Conservation (phyloP, 306 rosid genomes). For the Begonia loranthoides region DNA sequence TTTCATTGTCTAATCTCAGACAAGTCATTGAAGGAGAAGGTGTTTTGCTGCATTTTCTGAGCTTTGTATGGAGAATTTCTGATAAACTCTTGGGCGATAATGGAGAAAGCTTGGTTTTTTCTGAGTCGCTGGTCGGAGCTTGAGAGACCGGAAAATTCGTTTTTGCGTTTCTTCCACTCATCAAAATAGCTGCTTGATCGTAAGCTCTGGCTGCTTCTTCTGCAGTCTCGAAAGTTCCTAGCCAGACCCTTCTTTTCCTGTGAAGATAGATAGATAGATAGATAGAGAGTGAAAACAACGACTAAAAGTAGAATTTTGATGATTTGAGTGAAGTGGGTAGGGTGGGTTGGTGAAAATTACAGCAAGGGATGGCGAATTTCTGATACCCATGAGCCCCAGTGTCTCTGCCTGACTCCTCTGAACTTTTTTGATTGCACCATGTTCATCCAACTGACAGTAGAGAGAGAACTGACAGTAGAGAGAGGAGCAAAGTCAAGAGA, state of each 20-base stretch:
- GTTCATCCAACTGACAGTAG: neutral
- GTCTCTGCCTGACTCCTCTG: slow-evolving; percentile 45
- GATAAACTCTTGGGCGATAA: slow-evolving; percentile 30
- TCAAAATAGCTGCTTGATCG: slow-evolving; percentile 33
- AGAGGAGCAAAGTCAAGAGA: slow-evolving; percentile 4
- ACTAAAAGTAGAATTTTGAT: neutral
- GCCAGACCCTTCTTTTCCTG: slow-evolving; percentile 42
- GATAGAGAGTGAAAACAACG: neutral
- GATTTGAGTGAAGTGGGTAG: neutral
- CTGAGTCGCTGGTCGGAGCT: slow-evolving; percentile 20
- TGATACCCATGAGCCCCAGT: slow-evolving; percentile 49
- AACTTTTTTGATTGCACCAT: slow-evolving; percentile 37
- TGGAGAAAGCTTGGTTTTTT: slow-evolving; percentile 3
- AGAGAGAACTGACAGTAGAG: neutral
- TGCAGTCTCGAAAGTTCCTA: slow-evolving; percentile 42
- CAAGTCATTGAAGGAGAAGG: slow-evolving; percentile 88
- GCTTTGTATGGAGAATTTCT: slow-evolving; percentile 73
- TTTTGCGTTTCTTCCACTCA: slow-evolving; percentile 38
- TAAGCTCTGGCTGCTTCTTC: slow-evolving; percentile 37
- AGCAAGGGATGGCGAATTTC: slow-evolving; percentile 45
- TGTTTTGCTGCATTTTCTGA: slow-evolving; percentile 50
- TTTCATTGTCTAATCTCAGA: slow-evolving; percentile 78
- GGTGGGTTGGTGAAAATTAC: slow-evolving; percentile 12
- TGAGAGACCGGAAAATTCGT: slow-evolving; percentile 35
- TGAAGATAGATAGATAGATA: neutral